Percentiles rank a stretch among this genome's conserved stretches.
Evolutionary conservation across 2,329 filamentous ascomycete genomes (phyloP).

Genomic region (Beauveria medogensis): DNA sequence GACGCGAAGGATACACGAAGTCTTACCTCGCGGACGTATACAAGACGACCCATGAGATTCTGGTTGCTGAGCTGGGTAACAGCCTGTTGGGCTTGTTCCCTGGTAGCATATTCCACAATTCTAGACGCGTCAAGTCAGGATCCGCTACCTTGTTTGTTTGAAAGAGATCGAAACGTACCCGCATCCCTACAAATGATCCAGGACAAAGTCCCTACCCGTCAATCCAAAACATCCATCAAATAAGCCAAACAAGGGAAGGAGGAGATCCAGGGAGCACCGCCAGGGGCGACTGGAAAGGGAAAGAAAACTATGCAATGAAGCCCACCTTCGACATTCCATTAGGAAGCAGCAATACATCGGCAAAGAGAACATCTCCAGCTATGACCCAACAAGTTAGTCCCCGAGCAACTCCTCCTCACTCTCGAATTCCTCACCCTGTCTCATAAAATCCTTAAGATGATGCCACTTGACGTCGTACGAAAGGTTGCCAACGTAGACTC

Average conservation of each 20-base stretch:
- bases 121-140: conserved; percentile 39
- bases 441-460: conserved; percentile 99
- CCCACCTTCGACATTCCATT: conserved; percentile 99
- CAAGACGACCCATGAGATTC: conserved; percentile 94
- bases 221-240: conserved; percentile 91
- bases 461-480: conserved; percentile 99
- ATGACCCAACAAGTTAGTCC: conserved; percentile 33
- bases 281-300: conserved; percentile 20
- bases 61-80: conserved; percentile 98
- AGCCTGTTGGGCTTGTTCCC: conserved; percentile 96
- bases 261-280: conserved; percentile 40
- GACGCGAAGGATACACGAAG: neutral
- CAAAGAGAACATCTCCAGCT: conserved; percentile 99
- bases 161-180: conserved; percentile 58
- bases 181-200: conserved; percentile 96
- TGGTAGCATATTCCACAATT: conserved; percentile 99
- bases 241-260: conserved; percentile 50
- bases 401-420: conserved; percentile 19
- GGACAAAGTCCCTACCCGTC: conserved; percentile 93
- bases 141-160: neutral
- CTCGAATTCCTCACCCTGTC: conserved; percentile 68
- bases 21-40: conserved; percentile 91
- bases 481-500: conserved; percentile 98
- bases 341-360: conserved; percentile 97
- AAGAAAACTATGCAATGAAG: conserved; percentile 74